Percentiles rank a stretch among this genome's conserved stretches.
Conservation (phyloP, 2,329 filamentous ascomycete genomes). For the Ophiognomonia clavigignenti-juglandacearum region DNA sequence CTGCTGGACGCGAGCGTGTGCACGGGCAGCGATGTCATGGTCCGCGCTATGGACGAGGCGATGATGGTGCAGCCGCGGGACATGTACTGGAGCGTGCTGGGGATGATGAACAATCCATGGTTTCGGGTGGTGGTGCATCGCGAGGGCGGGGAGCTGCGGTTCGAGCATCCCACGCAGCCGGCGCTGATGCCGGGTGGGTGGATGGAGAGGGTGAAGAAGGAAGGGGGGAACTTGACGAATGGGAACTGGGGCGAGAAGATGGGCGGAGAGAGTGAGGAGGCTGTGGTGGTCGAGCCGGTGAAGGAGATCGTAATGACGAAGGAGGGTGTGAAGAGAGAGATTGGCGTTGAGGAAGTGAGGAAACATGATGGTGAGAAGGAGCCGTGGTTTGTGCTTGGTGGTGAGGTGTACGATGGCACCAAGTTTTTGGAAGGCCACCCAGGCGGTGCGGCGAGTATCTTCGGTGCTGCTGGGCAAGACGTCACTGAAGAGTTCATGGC, state of each 20-base stretch:
- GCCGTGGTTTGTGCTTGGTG: slow-evolving; percentile 86
- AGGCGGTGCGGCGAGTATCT: slow-evolving; percentile 80
- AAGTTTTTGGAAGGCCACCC: slow-evolving; percentile 77
- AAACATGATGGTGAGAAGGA: slow-evolving; percentile 59
- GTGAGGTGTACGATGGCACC: slow-evolving; percentile 85
- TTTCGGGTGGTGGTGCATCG: slow-evolving; percentile 74
- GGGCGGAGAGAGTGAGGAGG: slow-evolving; percentile 40
- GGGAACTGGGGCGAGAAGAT: slow-evolving; percentile 78
- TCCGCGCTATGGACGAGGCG: slow-evolving; percentile 84
- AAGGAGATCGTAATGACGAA: slow-evolving; percentile 76
- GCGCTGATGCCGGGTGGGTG: slow-evolving; percentile 74
- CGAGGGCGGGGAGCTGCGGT: slow-evolving; percentile 60
- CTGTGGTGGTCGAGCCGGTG: slow-evolving; percentile 40
- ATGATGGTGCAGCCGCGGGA: slow-evolving; percentile 84
- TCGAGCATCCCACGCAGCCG: slow-evolving; percentile 86
- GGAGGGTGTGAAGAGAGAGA: slow-evolving; percentile 54
- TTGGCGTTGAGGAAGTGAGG: slow-evolving; percentile 68
- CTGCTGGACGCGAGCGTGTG: slow-evolving; percentile 37
- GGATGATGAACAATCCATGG: slow-evolving; percentile 99
- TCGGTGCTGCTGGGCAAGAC: slow-evolving; percentile 76
- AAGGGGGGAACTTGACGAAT: slow-evolving; percentile 73
- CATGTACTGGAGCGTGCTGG: slow-evolving; percentile 93
- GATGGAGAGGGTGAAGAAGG: slow-evolving; percentile 89
- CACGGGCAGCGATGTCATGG: slow-evolving; percentile 70
- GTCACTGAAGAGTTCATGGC: slow-evolving; percentile 84